These are phyloP conservation scores for Papiliotrema nemorosa DNA, from an alignment of 1,284 basidiomycete species.

Conservation along the genomic window DNA sequence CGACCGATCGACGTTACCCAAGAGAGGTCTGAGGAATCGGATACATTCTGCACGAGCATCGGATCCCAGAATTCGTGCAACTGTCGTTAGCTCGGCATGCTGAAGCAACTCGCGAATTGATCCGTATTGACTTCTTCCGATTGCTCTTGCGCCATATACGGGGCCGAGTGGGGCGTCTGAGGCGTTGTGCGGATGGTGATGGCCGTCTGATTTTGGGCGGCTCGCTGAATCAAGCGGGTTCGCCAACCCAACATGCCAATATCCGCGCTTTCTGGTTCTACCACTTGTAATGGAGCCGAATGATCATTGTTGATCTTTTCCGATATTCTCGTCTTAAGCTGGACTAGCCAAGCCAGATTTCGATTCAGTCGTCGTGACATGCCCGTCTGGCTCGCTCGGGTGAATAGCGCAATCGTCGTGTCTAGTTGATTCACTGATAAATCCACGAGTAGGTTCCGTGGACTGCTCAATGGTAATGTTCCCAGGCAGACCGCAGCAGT, in stretches of 20 bases:
- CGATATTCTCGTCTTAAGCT: neutral
- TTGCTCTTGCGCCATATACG: neutral
- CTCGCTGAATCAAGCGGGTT: neutral
- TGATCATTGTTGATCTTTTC: neutral
- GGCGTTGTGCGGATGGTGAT: neutral
- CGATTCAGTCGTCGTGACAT: neutral
- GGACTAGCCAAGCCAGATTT: neutral
- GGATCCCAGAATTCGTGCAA: neutral
- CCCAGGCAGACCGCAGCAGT: constrained; percentile 28
- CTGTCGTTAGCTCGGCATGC: neutral
- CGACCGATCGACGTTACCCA: too few relatives aligned
- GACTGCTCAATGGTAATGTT: constrained; percentile 6
- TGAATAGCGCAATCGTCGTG: neutral
- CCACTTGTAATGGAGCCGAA: neutral
- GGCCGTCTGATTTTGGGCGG: neutral
- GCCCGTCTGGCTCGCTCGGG: neutral
- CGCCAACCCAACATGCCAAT: neutral
- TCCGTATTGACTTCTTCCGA: neutral
- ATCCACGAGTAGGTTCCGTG: constrained; percentile 13
- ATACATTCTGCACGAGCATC: neutral
- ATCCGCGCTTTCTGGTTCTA: neutral
- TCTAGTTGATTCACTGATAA: neutral
- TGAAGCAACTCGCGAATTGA: neutral
- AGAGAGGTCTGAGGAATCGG: constrained; percentile 3
- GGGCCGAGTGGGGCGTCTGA: neutral